Evolutionary conservation across 1,139 yeast genomes (phyloP).

Genomic region (Blastobotrys apis): DNA sequence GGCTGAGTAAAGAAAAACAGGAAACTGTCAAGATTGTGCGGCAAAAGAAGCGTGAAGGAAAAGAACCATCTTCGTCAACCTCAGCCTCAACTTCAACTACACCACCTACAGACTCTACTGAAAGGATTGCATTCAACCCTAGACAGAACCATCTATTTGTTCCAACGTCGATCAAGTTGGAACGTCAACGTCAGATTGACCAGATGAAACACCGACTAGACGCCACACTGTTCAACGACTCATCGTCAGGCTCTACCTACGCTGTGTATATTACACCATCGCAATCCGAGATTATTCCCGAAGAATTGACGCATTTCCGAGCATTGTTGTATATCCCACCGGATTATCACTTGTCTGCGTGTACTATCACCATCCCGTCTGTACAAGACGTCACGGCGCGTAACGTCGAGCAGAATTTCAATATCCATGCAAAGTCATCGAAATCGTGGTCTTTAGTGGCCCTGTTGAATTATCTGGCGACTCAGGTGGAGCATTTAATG

Average conservation of each 20-base stretch:
- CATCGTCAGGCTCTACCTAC: conserved; percentile 19
- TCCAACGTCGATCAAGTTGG: conserved; percentile 21
- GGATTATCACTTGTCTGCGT: conserved; percentile 24
- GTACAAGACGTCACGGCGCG: conserved; percentile 23
- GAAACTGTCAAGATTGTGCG: conserved; percentile 51
- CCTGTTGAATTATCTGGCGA: conserved; percentile 30
- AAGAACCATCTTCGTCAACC: not conserved
- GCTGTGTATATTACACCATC: conserved; percentile 20
- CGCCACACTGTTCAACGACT: conserved; percentile 15
- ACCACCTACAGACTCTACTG: not conserved
- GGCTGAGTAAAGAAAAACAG: conserved; percentile 55
- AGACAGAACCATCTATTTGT: conserved; percentile 18
- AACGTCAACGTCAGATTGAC: conserved; percentile 24
- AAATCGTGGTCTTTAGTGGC: conserved; percentile 32
- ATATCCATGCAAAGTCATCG: conserved; percentile 25
- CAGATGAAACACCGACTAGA: conserved; percentile 21
- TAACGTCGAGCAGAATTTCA: conserved; percentile 32
- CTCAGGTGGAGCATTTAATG: conserved; percentile 26
- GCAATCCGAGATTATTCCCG: conserved; percentile 24
- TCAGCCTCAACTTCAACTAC: not conserved
- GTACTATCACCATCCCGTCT: conserved; percentile 22
- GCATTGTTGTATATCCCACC: conserved; percentile 29
- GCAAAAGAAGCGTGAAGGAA: conserved; percentile 8
- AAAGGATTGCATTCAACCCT: conserved; percentile 6
- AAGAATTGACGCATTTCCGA: conserved; percentile 20